phyloP scores from a whole-genome alignment of 169 alveolate genomes.

The Plasmodium gaboni region DNA sequence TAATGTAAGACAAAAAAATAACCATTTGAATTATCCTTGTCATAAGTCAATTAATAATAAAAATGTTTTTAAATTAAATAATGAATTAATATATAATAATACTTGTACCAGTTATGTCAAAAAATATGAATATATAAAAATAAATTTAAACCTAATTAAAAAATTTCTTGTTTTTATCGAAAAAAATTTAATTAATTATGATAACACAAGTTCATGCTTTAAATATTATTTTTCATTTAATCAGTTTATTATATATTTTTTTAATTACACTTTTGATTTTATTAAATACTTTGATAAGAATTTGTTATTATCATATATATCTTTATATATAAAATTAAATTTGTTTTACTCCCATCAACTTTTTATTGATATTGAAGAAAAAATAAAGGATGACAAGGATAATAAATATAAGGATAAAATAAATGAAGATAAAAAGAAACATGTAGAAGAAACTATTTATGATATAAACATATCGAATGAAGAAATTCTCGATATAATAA shows the following conservation, averaged over 20 bases:
- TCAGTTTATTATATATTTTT: slow-evolving; percentile 65
- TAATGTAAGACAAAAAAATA: no score
- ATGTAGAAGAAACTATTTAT: slow-evolving; percentile 11
- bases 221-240: slow-evolving; percentile 44
- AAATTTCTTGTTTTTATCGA: slow-evolving; percentile 63
- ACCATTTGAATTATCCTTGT: no score
- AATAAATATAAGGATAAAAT: no score
- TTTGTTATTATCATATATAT: slow-evolving; percentile 17
- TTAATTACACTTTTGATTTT: slow-evolving; percentile 54
- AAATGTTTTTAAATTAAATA: no score
- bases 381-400: slow-evolving; percentile 2
- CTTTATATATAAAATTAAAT: slow-evolving; percentile 54
- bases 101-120: not conserved
- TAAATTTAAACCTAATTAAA: slow-evolving; percentile 44
- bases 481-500: slow-evolving; percentile 36
- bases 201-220: slow-evolving; percentile 49
- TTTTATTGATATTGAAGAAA: slow-evolving; percentile 16
- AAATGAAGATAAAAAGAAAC: no score
- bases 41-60: no score
- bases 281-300: slow-evolving; percentile 51
- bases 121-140: slow-evolving; percentile 20
- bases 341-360: slow-evolving; percentile 9
- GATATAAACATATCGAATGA: slow-evolving; percentile 57
- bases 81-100: no score
- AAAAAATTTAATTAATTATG: slow-evolving; percentile 42